phyloP scores from a whole-genome alignment of 352 stramenopile genomes.

The Aphanomyces euteiches region DNA sequence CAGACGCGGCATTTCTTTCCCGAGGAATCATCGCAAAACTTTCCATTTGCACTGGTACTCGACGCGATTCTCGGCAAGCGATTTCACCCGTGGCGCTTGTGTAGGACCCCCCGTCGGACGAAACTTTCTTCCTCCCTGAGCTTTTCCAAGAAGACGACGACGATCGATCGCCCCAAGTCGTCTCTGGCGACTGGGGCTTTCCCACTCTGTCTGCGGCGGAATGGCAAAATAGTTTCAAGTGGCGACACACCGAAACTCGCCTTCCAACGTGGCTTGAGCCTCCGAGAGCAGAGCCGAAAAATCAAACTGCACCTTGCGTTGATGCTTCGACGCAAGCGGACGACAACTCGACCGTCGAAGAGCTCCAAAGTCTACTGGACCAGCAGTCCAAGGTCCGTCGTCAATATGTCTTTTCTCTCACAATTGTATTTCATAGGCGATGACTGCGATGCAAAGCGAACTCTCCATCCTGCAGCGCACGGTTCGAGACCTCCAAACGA shows the following conservation, averaged over 20 bases:
- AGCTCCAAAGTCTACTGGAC: background rate
- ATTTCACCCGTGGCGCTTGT: background rate
- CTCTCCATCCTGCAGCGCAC: background rate
- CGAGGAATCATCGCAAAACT: background rate
- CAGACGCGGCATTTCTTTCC: constrained; percentile 6
- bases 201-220: background rate
- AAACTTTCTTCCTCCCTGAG: constrained; percentile 10
- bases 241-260: constrained; percentile 7
- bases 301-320: background rate
- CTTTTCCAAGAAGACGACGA: constrained; percentile 10
- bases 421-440: background rate
- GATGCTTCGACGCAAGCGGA: background rate
- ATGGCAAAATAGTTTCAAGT: constrained; percentile 7
- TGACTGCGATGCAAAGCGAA: constrained; percentile 1
- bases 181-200: background rate
- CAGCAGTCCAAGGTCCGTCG: background rate
- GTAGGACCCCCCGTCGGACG: constrained; percentile 5
- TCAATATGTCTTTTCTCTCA: background rate
- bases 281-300: too few species aligned
- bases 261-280: constrained; percentile 2
- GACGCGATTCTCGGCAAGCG: background rate
- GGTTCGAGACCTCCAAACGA: constrained; percentile 3
- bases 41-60: background rate
- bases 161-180: background rate
- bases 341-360: background rate